phyloP scores from a whole-genome alignment of 371 early-diverging fungal genomes.

The Rhizopus microsporus region DNA sequence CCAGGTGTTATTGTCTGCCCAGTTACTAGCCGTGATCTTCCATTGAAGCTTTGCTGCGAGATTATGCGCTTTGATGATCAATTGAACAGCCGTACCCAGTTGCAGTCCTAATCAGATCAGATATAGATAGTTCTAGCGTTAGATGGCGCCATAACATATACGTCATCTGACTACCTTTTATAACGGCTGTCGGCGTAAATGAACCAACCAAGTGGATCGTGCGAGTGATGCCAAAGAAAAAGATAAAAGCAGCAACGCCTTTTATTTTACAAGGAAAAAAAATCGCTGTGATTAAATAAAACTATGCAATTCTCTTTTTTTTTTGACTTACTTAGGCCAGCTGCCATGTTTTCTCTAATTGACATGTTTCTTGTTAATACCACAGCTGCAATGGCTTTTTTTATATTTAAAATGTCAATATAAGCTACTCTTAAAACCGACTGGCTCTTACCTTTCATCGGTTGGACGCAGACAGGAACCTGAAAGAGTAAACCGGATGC shows the following conservation, averaged over 20 bases:
- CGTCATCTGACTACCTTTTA: conserved; percentile 61
- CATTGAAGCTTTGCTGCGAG: conserved; percentile 41
- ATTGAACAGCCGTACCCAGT: conserved; percentile 79
- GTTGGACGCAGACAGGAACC: conserved; percentile 86
- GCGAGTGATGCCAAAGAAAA: conserved; percentile 73
- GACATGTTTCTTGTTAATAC: conserved; percentile 74
- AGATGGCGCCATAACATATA: conserved; percentile 5
- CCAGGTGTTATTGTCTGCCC: conserved; percentile 82
- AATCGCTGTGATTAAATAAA: not conserved
- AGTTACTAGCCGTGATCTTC: conserved; percentile 42
- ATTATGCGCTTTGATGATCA: conserved; percentile 75
- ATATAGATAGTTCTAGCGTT: not conserved
- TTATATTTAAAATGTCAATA: not conserved
- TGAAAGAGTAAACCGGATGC: conserved; percentile 74
- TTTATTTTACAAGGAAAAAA: not conserved
- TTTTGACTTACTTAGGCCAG: conserved; percentile 56
- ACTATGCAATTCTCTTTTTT: not conserved
- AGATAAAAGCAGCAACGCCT: conserved; percentile 65
- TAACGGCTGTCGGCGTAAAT: conserved; percentile 75
- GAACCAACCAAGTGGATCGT: conserved; percentile 70
- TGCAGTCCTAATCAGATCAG: conserved; percentile 58
- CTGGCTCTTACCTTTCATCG: conserved; percentile 72
- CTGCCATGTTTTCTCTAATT: conserved; percentile 72
- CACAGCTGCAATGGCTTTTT: conserved; percentile 79
- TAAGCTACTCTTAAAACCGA: conserved; percentile 2